Conservation (phyloP, 2,329 filamentous ascomycete genomes). For the Microsporum ferrugineum region DNA sequence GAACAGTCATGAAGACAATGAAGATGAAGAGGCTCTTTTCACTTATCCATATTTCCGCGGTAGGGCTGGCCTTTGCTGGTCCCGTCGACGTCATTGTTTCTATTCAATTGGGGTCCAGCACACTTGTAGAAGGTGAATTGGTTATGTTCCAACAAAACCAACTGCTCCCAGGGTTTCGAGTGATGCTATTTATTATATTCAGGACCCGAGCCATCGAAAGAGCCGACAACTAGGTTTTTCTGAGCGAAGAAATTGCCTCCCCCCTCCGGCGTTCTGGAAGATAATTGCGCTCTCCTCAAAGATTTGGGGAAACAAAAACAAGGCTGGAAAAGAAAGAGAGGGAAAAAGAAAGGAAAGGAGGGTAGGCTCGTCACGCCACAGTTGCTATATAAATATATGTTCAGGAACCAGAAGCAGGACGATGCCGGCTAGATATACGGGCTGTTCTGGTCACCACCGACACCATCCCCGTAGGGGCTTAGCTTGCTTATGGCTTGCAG, state of each 20-base stretch:
- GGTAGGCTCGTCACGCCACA: background rate
- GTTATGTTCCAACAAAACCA: background rate
- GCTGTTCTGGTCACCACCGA: background rate
- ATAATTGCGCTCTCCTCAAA: background rate
- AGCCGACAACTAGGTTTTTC: background rate
- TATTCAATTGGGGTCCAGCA: background rate
- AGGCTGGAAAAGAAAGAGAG: background rate
- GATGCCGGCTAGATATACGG: background rate
- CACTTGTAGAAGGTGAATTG: background rate
- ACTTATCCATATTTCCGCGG: slow-evolving; percentile 4
- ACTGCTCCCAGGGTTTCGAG: background rate
- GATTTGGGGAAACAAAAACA: background rate
- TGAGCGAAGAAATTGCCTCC: background rate
- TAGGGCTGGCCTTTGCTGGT: background rate
- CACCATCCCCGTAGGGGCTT: background rate
- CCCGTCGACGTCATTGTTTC: background rate
- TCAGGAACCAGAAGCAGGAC: background rate
- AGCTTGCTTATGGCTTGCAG: background rate
- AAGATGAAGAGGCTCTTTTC: slow-evolving; percentile 6
- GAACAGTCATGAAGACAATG: slow-evolving; percentile 5
- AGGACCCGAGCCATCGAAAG: background rate
- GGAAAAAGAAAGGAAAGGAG: background rate
- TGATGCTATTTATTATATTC: background rate
- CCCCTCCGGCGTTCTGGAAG: background rate
- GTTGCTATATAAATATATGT: background rate